Conservation (phyloP, 1,284 basidiomycete genomes). For the Ustilago curta region DNA sequence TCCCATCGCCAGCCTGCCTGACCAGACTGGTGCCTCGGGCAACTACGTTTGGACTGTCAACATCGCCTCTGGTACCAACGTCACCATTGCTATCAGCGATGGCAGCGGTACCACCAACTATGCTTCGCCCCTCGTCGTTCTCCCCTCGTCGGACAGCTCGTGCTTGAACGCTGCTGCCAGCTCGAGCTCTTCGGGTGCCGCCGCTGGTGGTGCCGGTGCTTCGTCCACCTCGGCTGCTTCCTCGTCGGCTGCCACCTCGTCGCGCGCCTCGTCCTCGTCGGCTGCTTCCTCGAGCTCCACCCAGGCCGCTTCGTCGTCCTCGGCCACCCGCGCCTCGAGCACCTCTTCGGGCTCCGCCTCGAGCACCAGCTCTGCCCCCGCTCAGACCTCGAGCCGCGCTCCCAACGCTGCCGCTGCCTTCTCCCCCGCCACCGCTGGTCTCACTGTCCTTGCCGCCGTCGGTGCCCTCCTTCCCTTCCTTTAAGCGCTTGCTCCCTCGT, state of each 20-base stretch:
- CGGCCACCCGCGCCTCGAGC: constrained; percentile 21
- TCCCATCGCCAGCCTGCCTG: constrained; percentile 49
- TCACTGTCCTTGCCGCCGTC: constrained; percentile 38
- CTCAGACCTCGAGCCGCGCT: constrained; percentile 14
- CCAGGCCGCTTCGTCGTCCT: constrained; percentile 13
- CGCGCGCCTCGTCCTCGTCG: constrained; percentile 8
- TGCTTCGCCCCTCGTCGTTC: constrained; percentile 40
- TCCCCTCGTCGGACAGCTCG: constrained; percentile 37
- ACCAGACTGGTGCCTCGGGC: constrained; percentile 51
- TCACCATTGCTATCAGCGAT: constrained; percentile 66
- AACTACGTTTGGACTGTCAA: constrained; percentile 66
- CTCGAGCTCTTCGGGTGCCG: constrained; percentile 13
- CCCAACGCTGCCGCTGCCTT: constrained; percentile 41
- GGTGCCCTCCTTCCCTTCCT: constrained; percentile 52
- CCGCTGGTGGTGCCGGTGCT: constrained; percentile 7
- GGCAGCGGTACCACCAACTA: constrained; percentile 56
- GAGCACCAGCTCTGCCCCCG: constrained; percentile 13
- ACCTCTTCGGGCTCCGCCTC: constrained; percentile 5
- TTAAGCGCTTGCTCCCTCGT: constrained; percentile 16
- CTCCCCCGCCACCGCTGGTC: constrained; percentile 49
- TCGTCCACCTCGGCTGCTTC: constrained; percentile 19
- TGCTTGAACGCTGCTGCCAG: constrained; percentile 36
- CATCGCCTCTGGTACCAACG: constrained; percentile 61
- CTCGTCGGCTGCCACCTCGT: constrained; percentile 23
- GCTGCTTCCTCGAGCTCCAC: constrained; percentile 4